A percentile compares a stretch with the other conserved stretches of the same genome.
Evolutionary conservation across 768 basidiomycete genomes (phyloP).

Genomic region (Rhizopogon vulgaris): DNA sequence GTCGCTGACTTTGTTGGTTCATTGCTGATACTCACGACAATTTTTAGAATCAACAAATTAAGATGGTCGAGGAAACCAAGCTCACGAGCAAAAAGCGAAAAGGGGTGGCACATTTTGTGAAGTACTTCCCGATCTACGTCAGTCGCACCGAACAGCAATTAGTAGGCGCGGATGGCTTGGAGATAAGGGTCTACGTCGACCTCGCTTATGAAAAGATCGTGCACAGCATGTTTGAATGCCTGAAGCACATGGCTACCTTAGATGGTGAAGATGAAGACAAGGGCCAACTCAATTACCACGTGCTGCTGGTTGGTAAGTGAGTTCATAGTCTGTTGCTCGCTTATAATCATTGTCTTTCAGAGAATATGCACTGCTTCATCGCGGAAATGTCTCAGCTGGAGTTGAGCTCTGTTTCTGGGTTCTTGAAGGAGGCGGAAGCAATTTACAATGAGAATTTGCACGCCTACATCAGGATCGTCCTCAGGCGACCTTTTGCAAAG

Average conservation of each 20-base stretch:
- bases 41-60: conserved; percentile 76
- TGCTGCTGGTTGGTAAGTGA: conserved; percentile 83
- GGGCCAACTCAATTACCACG: conserved; percentile 93
- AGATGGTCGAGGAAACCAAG: conserved; percentile 85
- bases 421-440: conserved; percentile 65
- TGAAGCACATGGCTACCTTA: conserved; percentile 95
- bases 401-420: conserved; percentile 52
- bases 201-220: conserved; percentile 84
- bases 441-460: conserved; percentile 88
- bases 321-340: background rate
- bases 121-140: conserved; percentile 88
- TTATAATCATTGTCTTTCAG: conserved; percentile 34
- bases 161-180: conserved; percentile 65
- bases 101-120: conserved; percentile 88
- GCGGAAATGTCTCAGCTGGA: conserved; percentile 73
- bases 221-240: conserved; percentile 83
- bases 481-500: conserved; percentile 81
- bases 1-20: conserved; percentile 12
- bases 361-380: conserved; percentile 95
- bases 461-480: conserved; percentile 81
- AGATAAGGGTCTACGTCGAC: conserved; percentile 74
- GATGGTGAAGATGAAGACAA: conserved; percentile 93
- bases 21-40: conserved; percentile 1
- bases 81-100: conserved; percentile 87
- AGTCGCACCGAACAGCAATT: conserved; percentile 81